phyloP scores from a whole-genome alignment of 305 asterid genomes.

The Fraxinus sp. region DNA sequence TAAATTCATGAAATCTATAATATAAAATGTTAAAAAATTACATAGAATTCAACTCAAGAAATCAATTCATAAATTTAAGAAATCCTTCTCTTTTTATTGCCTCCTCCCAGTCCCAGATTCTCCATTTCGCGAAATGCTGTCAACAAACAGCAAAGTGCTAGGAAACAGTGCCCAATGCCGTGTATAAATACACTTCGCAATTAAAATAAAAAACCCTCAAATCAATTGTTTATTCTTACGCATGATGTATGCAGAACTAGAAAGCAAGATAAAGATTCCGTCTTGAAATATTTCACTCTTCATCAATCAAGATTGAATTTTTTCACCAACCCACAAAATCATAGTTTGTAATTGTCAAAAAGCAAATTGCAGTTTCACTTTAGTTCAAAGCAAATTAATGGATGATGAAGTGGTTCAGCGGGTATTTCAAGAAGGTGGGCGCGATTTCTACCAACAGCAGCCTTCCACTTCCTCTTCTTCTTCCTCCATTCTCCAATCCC shows the following conservation, averaged over 20 bases:
- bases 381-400: slow-evolving; percentile 40
- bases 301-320: slow-evolving; percentile 18
- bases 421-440: slow-evolving; percentile 91
- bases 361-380: slow-evolving; percentile 14
- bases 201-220: slow-evolving; percentile 2
- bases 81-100: background rate
- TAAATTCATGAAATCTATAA: background rate
- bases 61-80: background rate
- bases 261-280: slow-evolving; percentile 26
- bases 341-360: background rate
- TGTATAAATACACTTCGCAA: background rate
- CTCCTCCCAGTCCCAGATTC: background rate
- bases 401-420: slow-evolving; percentile 93
- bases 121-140: background rate
- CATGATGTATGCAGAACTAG: slow-evolving; percentile 14
- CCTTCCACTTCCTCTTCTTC: slow-evolving; percentile 85
- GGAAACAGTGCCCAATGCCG: background rate
- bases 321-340: background rate
- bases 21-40: background rate
- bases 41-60: background rate
- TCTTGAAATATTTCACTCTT: slow-evolving; percentile 9
- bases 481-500: slow-evolving; percentile 90
- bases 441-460: slow-evolving; percentile 77
- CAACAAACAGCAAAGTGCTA: background rate
- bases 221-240: slow-evolving; percentile 12